Conservation (phyloP, 805 yeast species). For the Lipomyces kockii region DNA sequence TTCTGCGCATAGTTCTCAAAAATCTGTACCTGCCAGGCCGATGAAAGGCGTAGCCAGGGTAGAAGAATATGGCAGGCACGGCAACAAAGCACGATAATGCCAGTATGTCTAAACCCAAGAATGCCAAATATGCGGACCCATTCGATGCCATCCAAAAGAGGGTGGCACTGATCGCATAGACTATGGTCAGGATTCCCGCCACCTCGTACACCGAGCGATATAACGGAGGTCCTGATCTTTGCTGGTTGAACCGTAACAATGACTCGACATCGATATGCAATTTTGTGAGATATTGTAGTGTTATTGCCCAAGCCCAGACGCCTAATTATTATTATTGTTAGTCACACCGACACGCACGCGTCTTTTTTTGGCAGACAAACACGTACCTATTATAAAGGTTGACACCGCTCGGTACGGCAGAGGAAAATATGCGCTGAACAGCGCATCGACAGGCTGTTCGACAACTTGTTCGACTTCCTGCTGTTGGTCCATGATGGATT, state of each 20-base stretch:
- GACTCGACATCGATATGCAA: conserved; percentile 40
- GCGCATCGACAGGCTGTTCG: conserved; percentile 15
- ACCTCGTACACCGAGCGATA: conserved; percentile 48
- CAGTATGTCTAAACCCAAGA: conserved; percentile 44
- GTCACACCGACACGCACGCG: neutral
- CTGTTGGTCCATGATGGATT: neutral
- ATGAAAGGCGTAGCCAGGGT: conserved; percentile 49
- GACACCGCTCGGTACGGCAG: conserved; percentile 51
- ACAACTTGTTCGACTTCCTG: neutral
- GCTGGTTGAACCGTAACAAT: conserved; percentile 36
- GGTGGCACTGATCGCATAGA: conserved; percentile 40
- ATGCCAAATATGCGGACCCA: conserved; percentile 39
- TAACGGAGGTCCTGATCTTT: conserved; percentile 36
- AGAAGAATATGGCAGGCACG: conserved; percentile 48
- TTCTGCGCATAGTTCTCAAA: conserved; percentile 51
- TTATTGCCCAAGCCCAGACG: conserved; percentile 46
- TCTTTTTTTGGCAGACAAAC: no score
- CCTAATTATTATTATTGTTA: conserved; percentile 35
- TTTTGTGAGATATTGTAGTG: conserved; percentile 39
- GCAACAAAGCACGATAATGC: conserved; percentile 50
- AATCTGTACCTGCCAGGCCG: conserved; percentile 50
- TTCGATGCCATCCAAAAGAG: conserved; percentile 42
- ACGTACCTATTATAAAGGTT: conserved; percentile 36
- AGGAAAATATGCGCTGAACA: conserved; percentile 50
- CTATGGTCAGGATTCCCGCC: conserved; percentile 43